Base-by-base conservation (phyloP, 495 filamentous ascomycete genomes). In the Talaromyces proteolyticus region DNA sequence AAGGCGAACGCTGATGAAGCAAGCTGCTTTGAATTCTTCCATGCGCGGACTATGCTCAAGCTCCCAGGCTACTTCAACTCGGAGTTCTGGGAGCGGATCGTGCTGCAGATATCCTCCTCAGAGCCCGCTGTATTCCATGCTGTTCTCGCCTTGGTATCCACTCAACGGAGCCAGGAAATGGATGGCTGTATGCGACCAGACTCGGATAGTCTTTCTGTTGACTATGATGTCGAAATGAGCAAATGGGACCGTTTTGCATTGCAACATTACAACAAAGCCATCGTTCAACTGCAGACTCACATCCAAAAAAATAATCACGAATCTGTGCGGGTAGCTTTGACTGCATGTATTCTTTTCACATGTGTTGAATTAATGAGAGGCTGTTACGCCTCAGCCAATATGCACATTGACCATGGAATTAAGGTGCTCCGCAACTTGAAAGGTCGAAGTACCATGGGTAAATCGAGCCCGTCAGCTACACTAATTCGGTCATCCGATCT, bases 31-130 rank as follows among this genome's bases (percentile, higher is more conserved):
- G 74, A 84, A 53, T 69, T 84, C 45, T 84, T 86, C 53, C 72
- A 73, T 36, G 68, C 71, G 36, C 76, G 75, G 26, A 84, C 80
- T 0, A 71, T 77, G 0, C 71, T 62, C 45, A 81, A 86, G 53
- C 65, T 87, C 22, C 77, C 81, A 1, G 82, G 84, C 2, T 81
- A 80, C 55, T 86, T 84, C 47, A 67, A 75, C 46, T 83, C 79
- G 1, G 76, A 73, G 0, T 54, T 57, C 22, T 57, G 55, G 55
- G 44, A 42, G 8, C 26, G 51, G 29, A 48, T 41, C 4, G 26
- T 57, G n/a, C n/a, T 34, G n/a, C 52, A 54, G 11, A 17, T 54
- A 12, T 37, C 44, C 3, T 47, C 42, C 18, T 14, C 43, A 4
- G 43, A 54, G 11, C 39, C 52, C 11, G 52, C 52, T 2, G 40